Base-by-base conservation (phyloP, 2,329 filamentous ascomycete species). In the Emydomyces testavorans region DNA sequence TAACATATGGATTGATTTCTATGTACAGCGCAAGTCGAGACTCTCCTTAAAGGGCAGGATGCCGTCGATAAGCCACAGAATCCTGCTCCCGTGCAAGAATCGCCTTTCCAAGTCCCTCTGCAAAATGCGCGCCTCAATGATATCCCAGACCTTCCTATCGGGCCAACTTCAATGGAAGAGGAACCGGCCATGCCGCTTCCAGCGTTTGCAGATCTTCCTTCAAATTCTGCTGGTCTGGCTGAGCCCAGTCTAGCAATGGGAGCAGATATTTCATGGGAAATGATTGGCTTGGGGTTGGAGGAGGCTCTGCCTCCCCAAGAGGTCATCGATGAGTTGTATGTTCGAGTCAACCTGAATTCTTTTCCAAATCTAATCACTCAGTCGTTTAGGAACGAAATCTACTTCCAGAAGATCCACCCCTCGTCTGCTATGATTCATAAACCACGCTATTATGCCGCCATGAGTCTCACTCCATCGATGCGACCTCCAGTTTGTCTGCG, bases 351-450 rank as follows among this genome's bases (percentile, higher is more conserved):
- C 3, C 20, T 42, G 26, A 26, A 29, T 13, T n/a, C 6, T 10
- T 7, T 21, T n/a, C 10, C 2, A 11, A 7, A 13, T 20, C 38
- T 18, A 16, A 6, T 16, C 4, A 18, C 13, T 36, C 18, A 44
- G 21, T 21, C 21, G 29, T 20, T 60, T 16, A 88, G 82, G 45
- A 83, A 93, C 58, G 77, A 85, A 57, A 79, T 92, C 21, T 98
- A 85, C 65, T 96, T 96, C 61, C 80, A 89, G 49, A 95, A 93
- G 64, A 76, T 94, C 7, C 86, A 96, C 60, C 82, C 84, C 0
- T 87, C 86, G 0, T 59, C 85, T 49, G 88, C 92, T 13, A 85
- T 96, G 75, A 84, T 96, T 49, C 90, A 98, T 63, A 84, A 82
- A 57, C 85, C 82, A 51, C 80, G 90, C 44, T 96, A 92, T 62